These are phyloP conservation scores for Abelmoschus esculentus DNA, from an alignment of 345 rosid species.

Conservation along the genomic window DNA sequence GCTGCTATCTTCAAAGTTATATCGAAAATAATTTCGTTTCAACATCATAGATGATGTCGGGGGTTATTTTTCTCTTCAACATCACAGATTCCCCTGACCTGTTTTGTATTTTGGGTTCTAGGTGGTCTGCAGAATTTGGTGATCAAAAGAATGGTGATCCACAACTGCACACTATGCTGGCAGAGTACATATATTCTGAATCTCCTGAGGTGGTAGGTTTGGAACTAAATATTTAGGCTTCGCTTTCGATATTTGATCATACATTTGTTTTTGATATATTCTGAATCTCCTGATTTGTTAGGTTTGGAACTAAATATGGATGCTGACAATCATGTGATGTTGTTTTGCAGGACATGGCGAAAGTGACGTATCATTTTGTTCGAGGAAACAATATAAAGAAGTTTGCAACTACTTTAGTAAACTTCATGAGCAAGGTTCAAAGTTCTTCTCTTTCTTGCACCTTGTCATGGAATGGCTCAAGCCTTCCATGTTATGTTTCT, in stretches of 20 bases:
- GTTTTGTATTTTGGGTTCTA: constrained; percentile 24
- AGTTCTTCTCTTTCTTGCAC: constrained; percentile 7
- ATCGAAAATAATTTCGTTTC: neutral
- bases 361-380: constrained; percentile 75
- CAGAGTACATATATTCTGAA: constrained; percentile 78
- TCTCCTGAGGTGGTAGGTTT: constrained; percentile 83
- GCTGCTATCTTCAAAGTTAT: neutral
- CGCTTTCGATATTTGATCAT: neutral
- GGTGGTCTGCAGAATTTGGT: constrained; percentile 93
- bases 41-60: neutral
- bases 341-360: constrained; percentile 73
- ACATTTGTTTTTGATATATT: too few species aligned
- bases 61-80: neutral
- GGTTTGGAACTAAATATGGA: neutral
- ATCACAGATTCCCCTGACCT: neutral
- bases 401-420: constrained; percentile 66
- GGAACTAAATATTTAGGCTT: constrained; percentile 1
- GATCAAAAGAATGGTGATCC: constrained; percentile 61
- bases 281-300: too few species aligned
- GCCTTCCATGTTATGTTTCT: neutral
- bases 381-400: constrained; percentile 64
- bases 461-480: neutral
- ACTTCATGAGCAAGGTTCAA: constrained; percentile 40
- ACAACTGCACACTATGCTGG: constrained; percentile 75
- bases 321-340: neutral